Evolutionary conservation across 352 stramenopile species (phyloP).

Genomic region (Peronospora destructor): DNA sequence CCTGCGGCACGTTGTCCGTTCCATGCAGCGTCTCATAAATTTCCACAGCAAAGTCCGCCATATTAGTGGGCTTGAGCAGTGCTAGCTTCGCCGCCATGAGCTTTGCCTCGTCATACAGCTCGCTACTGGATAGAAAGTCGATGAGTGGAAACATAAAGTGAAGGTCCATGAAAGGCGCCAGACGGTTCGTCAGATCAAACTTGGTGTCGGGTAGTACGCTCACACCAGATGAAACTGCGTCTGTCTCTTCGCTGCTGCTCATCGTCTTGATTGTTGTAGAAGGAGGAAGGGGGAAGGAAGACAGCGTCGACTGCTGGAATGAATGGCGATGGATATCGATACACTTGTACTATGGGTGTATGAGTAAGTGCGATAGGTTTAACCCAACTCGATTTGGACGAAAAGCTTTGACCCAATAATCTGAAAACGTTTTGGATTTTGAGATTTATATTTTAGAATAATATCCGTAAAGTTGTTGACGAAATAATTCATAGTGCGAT

Average conservation of each 20-base stretch:
- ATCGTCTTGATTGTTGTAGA: constrained; percentile 14
- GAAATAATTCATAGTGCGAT: too few species aligned
- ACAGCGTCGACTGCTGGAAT: constrained; percentile 22
- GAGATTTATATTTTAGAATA: too few species aligned
- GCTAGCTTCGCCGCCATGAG: constrained; percentile 87
- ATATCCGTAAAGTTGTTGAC: too few species aligned
- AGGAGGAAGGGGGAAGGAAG: neutral
- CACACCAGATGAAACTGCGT: constrained; percentile 26
- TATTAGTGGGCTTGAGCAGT: constrained; percentile 92
- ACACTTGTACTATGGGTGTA: neutral
- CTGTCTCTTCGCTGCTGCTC: constrained; percentile 41
- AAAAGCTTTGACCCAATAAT: neutral
- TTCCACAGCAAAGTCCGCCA: constrained; percentile 96
- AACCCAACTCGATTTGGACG: neutral
- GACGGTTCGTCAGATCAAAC: constrained; percentile 92
- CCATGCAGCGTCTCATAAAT: constrained; percentile 90
- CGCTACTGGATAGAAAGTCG: constrained; percentile 88
- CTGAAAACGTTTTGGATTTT: too few species aligned
- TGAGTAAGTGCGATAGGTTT: neutral
- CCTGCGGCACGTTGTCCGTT: constrained; percentile 57
- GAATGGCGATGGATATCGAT: constrained; percentile 22
- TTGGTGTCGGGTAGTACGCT: constrained; percentile 54
- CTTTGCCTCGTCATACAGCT: constrained; percentile 89
- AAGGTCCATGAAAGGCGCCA: constrained; percentile 93
- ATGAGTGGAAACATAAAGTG: constrained; percentile 98